A percentile compares a stretch with the other conserved stretches of the same genome.
phyloP scores from a whole-genome alignment of 1,284 basidiomycete genomes.

The Leccinum pachyderme region DNA sequence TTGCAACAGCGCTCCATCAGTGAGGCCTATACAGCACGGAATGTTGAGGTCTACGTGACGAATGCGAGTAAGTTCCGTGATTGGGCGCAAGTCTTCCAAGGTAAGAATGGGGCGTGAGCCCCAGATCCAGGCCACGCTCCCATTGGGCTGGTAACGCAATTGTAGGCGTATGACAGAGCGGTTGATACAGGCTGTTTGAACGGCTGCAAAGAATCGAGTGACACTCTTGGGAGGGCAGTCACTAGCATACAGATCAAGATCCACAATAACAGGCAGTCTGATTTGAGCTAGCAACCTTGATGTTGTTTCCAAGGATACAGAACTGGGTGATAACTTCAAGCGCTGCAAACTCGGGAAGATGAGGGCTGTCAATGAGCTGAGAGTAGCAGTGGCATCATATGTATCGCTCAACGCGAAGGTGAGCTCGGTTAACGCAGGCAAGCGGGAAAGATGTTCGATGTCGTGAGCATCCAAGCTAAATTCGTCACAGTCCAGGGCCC shows the following conservation, averaged over 20 bases:
- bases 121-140: background rate
- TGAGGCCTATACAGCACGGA: background rate
- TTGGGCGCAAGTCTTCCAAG: background rate
- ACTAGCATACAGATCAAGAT: background rate
- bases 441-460: background rate
- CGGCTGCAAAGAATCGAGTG: background rate
- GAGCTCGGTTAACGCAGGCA: background rate
- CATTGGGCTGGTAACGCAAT: background rate
- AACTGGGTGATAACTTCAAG: background rate
- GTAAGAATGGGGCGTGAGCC: background rate
- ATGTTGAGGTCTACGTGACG: background rate
- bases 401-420: background rate
- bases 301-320: background rate
- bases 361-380: background rate
- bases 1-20: background rate
- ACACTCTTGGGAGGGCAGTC: background rate
- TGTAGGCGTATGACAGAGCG: background rate
- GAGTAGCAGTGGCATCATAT: background rate
- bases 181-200: background rate
- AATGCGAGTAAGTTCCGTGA: background rate
- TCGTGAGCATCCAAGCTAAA: background rate
- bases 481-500: background rate
- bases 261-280: background rate
- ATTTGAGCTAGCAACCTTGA: background rate
- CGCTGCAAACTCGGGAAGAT: background rate